Conservation (phyloP, 2,329 filamentous ascomycete genomes). For the Neofusicoccum cordaticola region DNA sequence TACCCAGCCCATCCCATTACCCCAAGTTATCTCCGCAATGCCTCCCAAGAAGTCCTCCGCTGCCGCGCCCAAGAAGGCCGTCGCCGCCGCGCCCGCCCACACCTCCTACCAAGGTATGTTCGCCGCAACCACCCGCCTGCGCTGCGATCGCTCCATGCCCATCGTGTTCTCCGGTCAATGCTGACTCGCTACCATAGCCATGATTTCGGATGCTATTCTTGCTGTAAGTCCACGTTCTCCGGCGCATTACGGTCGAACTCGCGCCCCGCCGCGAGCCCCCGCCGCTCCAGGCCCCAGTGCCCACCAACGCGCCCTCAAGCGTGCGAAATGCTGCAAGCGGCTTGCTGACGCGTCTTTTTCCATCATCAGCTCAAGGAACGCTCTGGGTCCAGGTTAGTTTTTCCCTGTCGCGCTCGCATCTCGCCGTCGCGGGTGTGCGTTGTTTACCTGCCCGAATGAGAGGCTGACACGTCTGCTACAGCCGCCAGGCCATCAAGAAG, state of each 20-base stretch:
- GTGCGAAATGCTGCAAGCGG: conserved; percentile 15
- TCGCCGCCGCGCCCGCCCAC: conserved; percentile 54
- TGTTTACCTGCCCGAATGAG: conserved; percentile 22
- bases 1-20: conserved; percentile 23
- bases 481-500: conserved; percentile 72
- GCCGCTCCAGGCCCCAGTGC: conserved; percentile 30
- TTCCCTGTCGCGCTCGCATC: conserved; percentile 26
- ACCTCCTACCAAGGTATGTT: conserved; percentile 64
- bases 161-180: conserved; percentile 52
- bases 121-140: conserved; percentile 45
- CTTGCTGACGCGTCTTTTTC: conserved; percentile 50
- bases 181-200: conserved; percentile 58
- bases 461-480: conserved; percentile 41
- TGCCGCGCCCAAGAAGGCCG: conserved; percentile 58
- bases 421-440: conserved; percentile 27
- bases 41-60: conserved; percentile 62
- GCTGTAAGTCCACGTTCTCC: conserved; percentile 60
- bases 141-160: conserved; percentile 35
- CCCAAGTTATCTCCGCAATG: conserved; percentile 47
- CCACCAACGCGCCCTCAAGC: conserved; percentile 24
- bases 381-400: conserved; percentile 65
- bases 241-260: conserved; percentile 47
- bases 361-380: conserved; percentile 64
- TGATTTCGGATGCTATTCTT: conserved; percentile 71
- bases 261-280: conserved; percentile 21